Evolutionary conservation across 2,329 filamentous ascomycete genomes (phyloP), one percentile per base, ranked within the genome.

Genomic region (Tetracladium maxilliforme): DNA sequence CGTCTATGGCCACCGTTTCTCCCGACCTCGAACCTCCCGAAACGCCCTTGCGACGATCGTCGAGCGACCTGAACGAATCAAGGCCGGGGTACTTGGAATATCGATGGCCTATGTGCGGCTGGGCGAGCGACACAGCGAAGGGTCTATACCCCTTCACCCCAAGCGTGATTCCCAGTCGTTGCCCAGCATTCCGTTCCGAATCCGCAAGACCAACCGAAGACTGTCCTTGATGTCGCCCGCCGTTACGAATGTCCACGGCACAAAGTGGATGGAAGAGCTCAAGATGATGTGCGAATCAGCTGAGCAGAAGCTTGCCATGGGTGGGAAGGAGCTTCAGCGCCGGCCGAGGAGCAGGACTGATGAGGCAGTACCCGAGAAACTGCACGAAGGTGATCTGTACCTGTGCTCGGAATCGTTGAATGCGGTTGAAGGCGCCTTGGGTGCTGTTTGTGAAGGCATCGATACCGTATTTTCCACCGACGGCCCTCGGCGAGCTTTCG

Each of bases 1-100:
- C 26, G 93, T 87, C 51, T 98, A 95, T 46, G 86, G 87, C 14
- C 90, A 98, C 52, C 75, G 84, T 13, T 98, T 74, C 49, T 82
- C 86, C 8, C 68, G 90, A 22, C 83, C 83, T 4, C 75, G 79
- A 38, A 77, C 83, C 1, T 76, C 71, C 13, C 77, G 77, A 40
- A 64, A 58, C 22, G 65, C 67, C 10, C 61, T 95, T 2, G 70
- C 60, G 40, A 79, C 74, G 29, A 93, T 98, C 35, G 86, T 98
- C 24, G 90, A 98, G 52, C 67, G 90, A 8, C 90, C 90, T 1
- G 90, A 98, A 54, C 66, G 90, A 30, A 73, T 98, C 34, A 79
- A 80, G 38, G 90, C 90, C 5, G 73, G 73, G 31, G 69, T 87
- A 0, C 46, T 94, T 24, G 90, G 90, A 4, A 62, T 94, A 6